These are phyloP conservation scores for Fusarium sp. DNA, from an alignment of 2,329 filamentous ascomycete species.

Conservation along the genomic window DNA sequence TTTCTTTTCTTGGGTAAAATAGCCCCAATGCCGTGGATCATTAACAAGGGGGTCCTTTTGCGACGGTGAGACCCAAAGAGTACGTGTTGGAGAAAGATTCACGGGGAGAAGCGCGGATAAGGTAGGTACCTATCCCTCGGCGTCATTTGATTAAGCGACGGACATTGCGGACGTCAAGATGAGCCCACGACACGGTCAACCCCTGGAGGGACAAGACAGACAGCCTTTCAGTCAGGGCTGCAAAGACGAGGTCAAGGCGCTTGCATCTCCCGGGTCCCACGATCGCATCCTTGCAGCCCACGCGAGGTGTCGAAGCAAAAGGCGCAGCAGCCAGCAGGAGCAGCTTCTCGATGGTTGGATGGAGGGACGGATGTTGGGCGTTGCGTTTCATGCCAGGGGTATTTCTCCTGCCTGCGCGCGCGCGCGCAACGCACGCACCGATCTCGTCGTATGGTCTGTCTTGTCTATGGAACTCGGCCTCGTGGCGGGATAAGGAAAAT, in stretches of 20 bases:
- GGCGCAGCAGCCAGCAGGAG: neutral
- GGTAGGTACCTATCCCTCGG: neutral
- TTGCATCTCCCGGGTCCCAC: slow-evolving; percentile 22
- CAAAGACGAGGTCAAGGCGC: slow-evolving; percentile 17
- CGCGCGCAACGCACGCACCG: neutral
- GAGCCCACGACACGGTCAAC: slow-evolving; percentile 36
- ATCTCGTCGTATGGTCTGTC: neutral
- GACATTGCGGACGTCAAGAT: slow-evolving; percentile 39
- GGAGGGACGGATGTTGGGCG: neutral
- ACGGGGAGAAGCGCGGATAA: neutral
- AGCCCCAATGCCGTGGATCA: neutral
- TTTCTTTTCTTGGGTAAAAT: slow-evolving; percentile 1
- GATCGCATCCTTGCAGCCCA: slow-evolving; percentile 37
- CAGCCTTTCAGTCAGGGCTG: neutral
- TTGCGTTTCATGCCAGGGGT: slow-evolving; percentile 6
- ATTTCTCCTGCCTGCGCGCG: neutral
- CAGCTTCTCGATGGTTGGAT: neutral
- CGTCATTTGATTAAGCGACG: slow-evolving; percentile 13
- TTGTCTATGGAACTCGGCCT: neutral
- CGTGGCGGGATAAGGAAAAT: neutral
- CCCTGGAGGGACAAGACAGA: slow-evolving; percentile 21
- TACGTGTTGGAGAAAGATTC: neutral
- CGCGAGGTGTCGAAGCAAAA: slow-evolving; percentile 15
- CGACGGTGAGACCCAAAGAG: neutral
- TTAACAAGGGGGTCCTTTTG: neutral